phyloP scores from a whole-genome alignment of 495 filamentous ascomycete species.

The Neurospora sp. region DNA sequence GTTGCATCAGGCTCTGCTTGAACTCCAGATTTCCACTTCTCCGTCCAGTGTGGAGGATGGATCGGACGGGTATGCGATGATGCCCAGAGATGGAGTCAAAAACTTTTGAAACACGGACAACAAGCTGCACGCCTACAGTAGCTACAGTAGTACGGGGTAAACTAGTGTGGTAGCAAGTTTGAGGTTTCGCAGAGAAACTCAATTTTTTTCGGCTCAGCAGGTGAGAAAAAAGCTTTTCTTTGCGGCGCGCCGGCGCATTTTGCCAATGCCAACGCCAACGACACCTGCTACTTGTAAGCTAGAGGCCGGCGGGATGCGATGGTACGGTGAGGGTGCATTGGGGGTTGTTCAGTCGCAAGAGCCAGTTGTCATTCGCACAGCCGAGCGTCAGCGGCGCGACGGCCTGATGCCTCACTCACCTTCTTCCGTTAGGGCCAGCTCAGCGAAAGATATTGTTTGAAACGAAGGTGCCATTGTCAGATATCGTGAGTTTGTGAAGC shows the following conservation, averaged over 20 bases:
- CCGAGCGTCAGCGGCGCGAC: neutral
- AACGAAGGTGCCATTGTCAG: neutral
- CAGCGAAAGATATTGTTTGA: neutral
- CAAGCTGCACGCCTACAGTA: neutral
- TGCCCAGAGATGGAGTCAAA: neutral
- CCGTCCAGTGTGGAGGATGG: neutral
- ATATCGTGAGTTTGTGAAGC: neutral
- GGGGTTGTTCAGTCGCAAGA: neutral
- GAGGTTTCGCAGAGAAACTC: neutral
- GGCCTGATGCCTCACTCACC: neutral
- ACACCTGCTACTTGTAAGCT: neutral
- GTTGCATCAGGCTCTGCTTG: neutral
- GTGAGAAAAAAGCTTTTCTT: neutral
- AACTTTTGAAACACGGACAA: neutral
- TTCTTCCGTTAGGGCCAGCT: neutral
- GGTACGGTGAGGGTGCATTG: neutral
- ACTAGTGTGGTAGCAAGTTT: neutral
- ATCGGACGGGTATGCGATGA: neutral
- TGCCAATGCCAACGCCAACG: neutral
- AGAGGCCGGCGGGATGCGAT: neutral
- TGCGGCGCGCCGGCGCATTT: neutral
- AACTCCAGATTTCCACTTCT: neutral
- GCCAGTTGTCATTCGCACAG: neutral
- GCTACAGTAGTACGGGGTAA: neutral
- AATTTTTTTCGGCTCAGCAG: neutral